Percentiles rank a stretch among this genome's conserved stretches.
phyloP scores from a whole-genome alignment of 176 grass and related monocot species.

The Oryza meridionalis region DNA sequence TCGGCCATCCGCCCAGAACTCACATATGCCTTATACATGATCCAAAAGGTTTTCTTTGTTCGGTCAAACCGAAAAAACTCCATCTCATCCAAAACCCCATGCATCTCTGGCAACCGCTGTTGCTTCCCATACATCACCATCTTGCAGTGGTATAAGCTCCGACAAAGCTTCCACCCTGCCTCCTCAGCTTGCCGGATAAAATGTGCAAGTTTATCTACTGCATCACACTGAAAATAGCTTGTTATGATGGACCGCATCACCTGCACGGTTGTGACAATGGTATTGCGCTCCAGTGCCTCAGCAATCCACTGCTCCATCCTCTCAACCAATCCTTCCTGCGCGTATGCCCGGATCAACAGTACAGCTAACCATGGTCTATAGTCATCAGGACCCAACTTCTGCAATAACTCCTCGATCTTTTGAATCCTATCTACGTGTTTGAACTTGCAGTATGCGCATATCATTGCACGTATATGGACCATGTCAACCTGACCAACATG shows the following conservation, averaged over 20 bases:
- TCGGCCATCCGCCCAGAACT: constrained; percentile 53
- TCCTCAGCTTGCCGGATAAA: constrained; percentile 65
- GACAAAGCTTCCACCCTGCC: constrained; percentile 80
- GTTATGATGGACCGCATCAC: constrained; percentile 69
- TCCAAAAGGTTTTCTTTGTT: constrained; percentile 87
- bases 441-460: constrained; percentile 83
- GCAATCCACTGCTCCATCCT: constrained; percentile 73
- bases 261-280: constrained; percentile 47
- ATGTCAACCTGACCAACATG: constrained; percentile 36
- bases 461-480: constrained; percentile 68
- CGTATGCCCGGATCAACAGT: constrained; percentile 85
- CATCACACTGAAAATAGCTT: constrained; percentile 61
- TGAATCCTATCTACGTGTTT: constrained; percentile 55
- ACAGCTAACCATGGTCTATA: constrained; percentile 82
- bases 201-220: constrained; percentile 62
- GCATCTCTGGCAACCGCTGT: constrained; percentile 71
- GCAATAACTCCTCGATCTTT: constrained; percentile 73
- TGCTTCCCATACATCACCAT: constrained; percentile 93
- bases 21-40: constrained; percentile 82
- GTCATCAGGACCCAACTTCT: constrained; percentile 57
- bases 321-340: constrained; percentile 69
- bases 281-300: constrained; percentile 65
- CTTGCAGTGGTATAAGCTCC: constrained; percentile 89
- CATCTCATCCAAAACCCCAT: constrained; percentile 83
- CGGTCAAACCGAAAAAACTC: constrained; percentile 54